A percentile compares a stretch with the other conserved stretches of the same genome.
Conservation (phyloP, 495 filamentous ascomycete genomes). For the Amniculicola lignicola region DNA sequence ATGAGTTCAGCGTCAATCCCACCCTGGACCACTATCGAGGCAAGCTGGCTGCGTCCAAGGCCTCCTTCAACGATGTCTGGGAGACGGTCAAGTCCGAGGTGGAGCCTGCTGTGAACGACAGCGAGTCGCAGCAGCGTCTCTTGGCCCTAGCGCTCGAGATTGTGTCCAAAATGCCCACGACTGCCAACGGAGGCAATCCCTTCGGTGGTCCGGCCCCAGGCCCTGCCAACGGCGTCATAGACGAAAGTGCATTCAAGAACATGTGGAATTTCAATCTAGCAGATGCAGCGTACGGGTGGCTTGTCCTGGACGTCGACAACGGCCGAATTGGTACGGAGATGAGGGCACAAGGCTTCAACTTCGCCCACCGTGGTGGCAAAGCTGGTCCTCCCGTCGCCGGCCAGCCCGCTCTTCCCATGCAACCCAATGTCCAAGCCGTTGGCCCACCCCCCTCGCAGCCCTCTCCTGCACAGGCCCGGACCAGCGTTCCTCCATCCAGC, state of each 20-base stretch:
- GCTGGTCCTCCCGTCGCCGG: constrained; percentile 33
- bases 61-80: constrained; percentile 99
- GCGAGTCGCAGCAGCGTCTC: constrained; percentile 86
- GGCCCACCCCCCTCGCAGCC: constrained; percentile 39
- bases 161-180: constrained; percentile 92
- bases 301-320: constrained; percentile 90
- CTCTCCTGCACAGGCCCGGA: constrained; percentile 40
- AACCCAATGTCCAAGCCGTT: constrained; percentile 36
- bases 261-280: constrained; percentile 99
- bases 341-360: constrained; percentile 99
- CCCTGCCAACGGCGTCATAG: constrained; percentile 77
- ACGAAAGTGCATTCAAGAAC: constrained; percentile 99
- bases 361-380: constrained; percentile 80
- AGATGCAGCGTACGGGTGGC: constrained; percentile 93
- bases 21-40: constrained; percentile 97
- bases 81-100: constrained; percentile 97
- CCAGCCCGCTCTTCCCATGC: constrained; percentile 30
- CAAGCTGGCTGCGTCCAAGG: constrained; percentile 98
- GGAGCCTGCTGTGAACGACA: constrained; percentile 85
- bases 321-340: constrained; percentile 97
- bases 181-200: constrained; percentile 91
- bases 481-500: constrained; percentile 28
- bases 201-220: constrained; percentile 85
- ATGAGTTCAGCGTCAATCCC: constrained; percentile 98
- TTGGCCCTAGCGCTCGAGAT: constrained; percentile 85